phyloP scores from a whole-genome alignment of 2,329 filamentous ascomycete species.

The Ascochyta lentis region DNA sequence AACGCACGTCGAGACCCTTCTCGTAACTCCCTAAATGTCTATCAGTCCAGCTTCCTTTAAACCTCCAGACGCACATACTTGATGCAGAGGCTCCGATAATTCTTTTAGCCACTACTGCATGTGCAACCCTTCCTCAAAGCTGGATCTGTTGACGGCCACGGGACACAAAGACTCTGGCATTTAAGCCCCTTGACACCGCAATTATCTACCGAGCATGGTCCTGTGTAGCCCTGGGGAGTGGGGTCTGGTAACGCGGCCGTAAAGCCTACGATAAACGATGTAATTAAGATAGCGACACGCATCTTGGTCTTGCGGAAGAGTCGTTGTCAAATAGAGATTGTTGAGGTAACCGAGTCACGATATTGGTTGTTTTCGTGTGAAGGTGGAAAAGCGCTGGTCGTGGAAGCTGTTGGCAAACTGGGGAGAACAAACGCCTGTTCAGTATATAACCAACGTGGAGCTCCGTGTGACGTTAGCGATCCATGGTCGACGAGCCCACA shows the following conservation, averaged over 20 bases:
- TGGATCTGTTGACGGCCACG: conserved; percentile 13
- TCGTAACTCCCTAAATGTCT: no score
- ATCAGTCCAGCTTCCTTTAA: no score
- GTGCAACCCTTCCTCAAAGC: conserved; percentile 19
- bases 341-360: not conserved
- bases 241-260: conserved; percentile 23
- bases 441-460: not conserved
- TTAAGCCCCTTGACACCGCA: conserved; percentile 7
- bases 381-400: no score
- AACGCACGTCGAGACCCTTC: no score
- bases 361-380: not conserved
- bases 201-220: conserved; percentile 12
- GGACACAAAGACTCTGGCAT: conserved; percentile 7
- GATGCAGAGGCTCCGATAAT: no score
- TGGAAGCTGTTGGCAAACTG: not conserved
- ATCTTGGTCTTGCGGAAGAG: not conserved
- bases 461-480: conserved; percentile 11
- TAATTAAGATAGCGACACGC: conserved; percentile 9
- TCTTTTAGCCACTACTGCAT: conserved; percentile 6
- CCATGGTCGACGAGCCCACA: conserved; percentile 4
- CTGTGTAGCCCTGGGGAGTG: conserved; percentile 24
- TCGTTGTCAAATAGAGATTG: not conserved
- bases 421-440: not conserved
- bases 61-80: no score
- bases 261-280: conserved; percentile 6